Conservation (phyloP, 2,329 filamentous ascomycete genomes). For the Lasiodiplodia citricola region DNA sequence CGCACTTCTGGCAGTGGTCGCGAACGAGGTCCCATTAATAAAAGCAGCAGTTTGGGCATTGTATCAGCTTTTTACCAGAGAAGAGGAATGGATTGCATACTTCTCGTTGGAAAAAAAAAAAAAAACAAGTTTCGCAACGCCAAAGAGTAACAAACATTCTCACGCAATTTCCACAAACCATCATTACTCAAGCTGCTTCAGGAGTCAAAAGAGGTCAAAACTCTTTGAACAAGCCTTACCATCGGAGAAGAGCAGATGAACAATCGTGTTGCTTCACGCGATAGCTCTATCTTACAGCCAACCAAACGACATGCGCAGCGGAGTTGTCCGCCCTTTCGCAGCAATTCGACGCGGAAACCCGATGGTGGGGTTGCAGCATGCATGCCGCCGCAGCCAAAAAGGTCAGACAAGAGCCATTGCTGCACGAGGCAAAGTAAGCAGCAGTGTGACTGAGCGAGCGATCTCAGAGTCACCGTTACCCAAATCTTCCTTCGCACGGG, state of each 20-base stretch:
- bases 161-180: too few species aligned
- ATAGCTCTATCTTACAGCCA: neutral
- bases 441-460: neutral
- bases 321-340: neutral
- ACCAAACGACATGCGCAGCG: neutral
- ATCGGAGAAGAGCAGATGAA: neutral
- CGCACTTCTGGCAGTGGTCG: too few species aligned
- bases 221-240: neutral
- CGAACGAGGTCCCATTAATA: too few species aligned
- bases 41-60: too few species aligned
- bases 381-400: neutral
- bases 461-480: neutral
- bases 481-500: too few species aligned
- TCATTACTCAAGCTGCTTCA: too few species aligned
- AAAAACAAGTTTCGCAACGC: too few species aligned
- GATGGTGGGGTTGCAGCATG: constrained; percentile 3
- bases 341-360: neutral
- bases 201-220: too few species aligned
- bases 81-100: too few species aligned
- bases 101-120: too few species aligned
- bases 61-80: too few species aligned
- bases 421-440: neutral
- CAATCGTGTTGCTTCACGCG: neutral
- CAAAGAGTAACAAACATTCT: too few species aligned
- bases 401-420: neutral